A percentile compares a stretch with the other conserved stretches of the same genome.
These are phyloP conservation scores for Salix purpurea DNA, from an alignment of 345 rosid genomes.

Conservation along the genomic window DNA sequence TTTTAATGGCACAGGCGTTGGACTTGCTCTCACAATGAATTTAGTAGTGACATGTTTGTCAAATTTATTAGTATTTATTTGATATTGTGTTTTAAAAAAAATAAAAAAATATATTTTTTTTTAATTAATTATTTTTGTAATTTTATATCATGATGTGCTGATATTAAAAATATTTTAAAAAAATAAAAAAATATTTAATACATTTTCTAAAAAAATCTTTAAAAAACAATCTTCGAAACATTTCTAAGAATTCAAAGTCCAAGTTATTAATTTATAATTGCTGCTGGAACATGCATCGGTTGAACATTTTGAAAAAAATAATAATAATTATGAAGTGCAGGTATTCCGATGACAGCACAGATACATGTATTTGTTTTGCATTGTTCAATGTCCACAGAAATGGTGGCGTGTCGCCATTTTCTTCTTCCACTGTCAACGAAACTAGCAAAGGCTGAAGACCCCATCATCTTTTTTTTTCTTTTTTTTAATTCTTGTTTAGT, in stretches of 20 bases:
- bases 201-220: no score
- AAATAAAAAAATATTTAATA: no score
- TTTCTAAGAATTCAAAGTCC: background rate
- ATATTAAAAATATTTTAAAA: no score
- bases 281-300: background rate
- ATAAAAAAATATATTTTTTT: no score
- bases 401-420: background rate
- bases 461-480: background rate
- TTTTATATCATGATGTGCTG: rapidly evolving
- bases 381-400: background rate
- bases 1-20: no score
- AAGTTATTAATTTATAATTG: background rate
- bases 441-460: background rate
- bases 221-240: no score
- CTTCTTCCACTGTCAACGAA: background rate
- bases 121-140: no score
- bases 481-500: background rate
- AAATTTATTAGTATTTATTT: no score
- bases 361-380: background rate
- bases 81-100: no score
- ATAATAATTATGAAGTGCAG: background rate
- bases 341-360: background rate
- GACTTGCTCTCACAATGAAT: background rate
- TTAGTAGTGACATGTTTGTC: background rate
- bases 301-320: background rate